Evolutionary conservation across 1,139 yeast genomes (phyloP), one percentile per base, ranked within the genome.

Genomic region (Yamadazyma diddensiae): DNA sequence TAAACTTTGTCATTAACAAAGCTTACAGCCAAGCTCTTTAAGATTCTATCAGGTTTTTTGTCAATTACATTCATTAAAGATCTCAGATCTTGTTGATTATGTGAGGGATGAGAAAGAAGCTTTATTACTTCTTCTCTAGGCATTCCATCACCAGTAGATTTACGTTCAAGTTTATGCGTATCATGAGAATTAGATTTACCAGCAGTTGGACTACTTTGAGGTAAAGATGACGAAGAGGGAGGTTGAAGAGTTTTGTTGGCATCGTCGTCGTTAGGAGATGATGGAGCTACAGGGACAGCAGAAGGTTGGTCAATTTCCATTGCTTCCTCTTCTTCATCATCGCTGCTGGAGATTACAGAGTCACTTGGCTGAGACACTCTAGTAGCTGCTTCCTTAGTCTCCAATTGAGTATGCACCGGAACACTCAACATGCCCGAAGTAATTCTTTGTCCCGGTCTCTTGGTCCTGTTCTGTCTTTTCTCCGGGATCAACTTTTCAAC

Each of bases 361-460:
- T n/a, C 17, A 4, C 23, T n/a, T 5, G 15, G 23, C 30, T 21
- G 33, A 8, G 29, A 6, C 17, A 38, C 34, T n/a, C 45, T 31
- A 21, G 17, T 31, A 6, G 35, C 41, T 9, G 44, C 50, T 18
- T 49, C 52, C 18, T 44, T 46, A n/a, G 45, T 45, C 15, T 53
- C 56, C 22, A 53, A 35, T 32, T 49, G 49, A 3, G 57, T 42
- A 33, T 50, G 55, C 12, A 50, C 50, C 1, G 71, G 71, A 22
- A 59, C 48, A 30, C 47, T 50, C 30, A 82, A 57, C 85, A 79
- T 81, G 1, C 88, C 88, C 0, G 85, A 79, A 1, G 84, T 77
- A 28, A 80, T 78, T 48, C 86, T 65, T 8, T 38, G 40, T 5
- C 46, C 36, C 5, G 44, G 32, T 10, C 22, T 19, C 11, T 35